Base-by-base conservation (phyloP, 352 stramenopile species). In the Globisporangium spiculum region DNA sequence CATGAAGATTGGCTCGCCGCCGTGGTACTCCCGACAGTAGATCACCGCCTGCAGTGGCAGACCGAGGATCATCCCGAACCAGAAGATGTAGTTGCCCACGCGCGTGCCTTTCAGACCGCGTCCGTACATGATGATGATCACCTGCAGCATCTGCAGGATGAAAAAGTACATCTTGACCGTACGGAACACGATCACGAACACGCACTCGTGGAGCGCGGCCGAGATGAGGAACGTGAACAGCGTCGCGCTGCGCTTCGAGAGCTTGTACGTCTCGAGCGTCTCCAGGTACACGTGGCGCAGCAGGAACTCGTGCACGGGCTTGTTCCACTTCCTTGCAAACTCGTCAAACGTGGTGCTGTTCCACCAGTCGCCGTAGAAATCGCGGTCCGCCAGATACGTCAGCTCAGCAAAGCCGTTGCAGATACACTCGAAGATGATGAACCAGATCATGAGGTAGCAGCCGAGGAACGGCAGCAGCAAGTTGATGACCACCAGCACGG, bases 281-380 rank as follows among this genome's bases (percentile, higher is more conserved):
- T 94, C 83, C 9, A 96, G 69, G 62, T 95, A 97, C 44, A 97
- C 80, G 59, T 96, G 89, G 24, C 89, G 85, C 56, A 93, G 69
- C 57, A 97, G 68, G 80, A 97, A 99, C 73, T 99, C 97, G 72
- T 99, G 97, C 26, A 99, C 97, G 5, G 97, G 97, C 62, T 98
- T 94, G 78, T 99, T 99, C 97, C 97, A 99, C 53, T 98, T 90
- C 69, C 97, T 80, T 50, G 86, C 89, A 69, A 96, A 96, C 75
- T 93, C 85, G 59, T 91, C 86, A 36, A 92, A 97, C 24, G 96
- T 98, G 32, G 90, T 96, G 67, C 91, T 93, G 83, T 99, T 99
- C 96, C 96, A 99, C 97, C 97, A 99, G 76, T 99, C 97, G 46
- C 86, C 84, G 76, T 99, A 99, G 65, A 99, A 99, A 41, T 97